Percentiles rank a stretch among this genome's conserved stretches.
Conservation (phyloP, 2,329 filamentous ascomycete genomes). For the Exophiala lecanii-corni region DNA sequence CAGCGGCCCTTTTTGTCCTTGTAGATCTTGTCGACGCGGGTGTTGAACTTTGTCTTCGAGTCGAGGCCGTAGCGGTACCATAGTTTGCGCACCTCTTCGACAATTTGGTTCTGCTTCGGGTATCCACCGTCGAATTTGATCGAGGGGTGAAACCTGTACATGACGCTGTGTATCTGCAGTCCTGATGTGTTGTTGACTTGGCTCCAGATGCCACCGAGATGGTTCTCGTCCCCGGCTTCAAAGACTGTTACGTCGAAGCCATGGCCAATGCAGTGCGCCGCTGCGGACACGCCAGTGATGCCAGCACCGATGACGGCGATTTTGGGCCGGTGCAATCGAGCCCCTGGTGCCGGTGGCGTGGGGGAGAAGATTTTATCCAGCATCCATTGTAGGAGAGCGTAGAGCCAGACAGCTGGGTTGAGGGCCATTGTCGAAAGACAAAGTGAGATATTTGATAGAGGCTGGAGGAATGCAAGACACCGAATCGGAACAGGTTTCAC, state of each 20-base stretch:
- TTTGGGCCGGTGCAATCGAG: constrained; percentile 56
- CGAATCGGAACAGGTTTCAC: no score
- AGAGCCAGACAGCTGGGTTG: no score
- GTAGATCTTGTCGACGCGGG: constrained; percentile 63
- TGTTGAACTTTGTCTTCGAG: constrained; percentile 66
- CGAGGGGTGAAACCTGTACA: constrained; percentile 84
- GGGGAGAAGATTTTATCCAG: constrained; percentile 64
- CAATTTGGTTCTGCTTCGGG: constrained; percentile 69
- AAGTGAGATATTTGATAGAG: no score
- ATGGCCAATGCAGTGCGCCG: constrained; percentile 78
- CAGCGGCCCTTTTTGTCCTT: constrained; percentile 65
- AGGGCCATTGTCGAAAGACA: no score
- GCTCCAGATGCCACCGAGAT: constrained; percentile 78
- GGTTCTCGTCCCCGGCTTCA: constrained; percentile 62
- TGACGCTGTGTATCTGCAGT: constrained; percentile 77
- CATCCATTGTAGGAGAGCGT: constrained; percentile 61
- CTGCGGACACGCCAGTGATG: constrained; percentile 71
- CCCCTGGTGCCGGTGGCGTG: constrained; percentile 57
- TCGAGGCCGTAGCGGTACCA: constrained; percentile 74
- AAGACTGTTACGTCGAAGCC: constrained; percentile 79
- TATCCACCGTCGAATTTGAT: constrained; percentile 73
- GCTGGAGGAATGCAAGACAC: no score
- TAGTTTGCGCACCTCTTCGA: constrained; percentile 64
- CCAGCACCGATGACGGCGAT: constrained; percentile 68
- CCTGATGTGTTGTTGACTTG: constrained; percentile 77